Evolutionary conservation across 805 yeast genomes (phyloP).

Genomic region (Yarrowia sp.): DNA sequence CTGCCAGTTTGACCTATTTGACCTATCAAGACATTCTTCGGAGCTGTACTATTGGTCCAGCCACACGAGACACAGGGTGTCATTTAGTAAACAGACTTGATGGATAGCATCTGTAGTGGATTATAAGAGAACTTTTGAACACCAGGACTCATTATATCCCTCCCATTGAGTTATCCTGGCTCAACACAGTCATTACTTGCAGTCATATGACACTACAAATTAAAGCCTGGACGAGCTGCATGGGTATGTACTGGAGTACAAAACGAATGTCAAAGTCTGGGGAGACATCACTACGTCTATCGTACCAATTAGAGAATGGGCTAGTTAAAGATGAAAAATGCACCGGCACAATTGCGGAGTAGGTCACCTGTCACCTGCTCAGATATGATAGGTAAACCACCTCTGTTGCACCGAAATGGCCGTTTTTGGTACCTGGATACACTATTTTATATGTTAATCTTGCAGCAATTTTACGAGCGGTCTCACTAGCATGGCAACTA

Average conservation of each 20-base stretch:
- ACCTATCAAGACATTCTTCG: background rate
- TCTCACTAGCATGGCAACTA: no score
- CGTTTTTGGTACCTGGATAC: no score
- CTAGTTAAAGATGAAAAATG: constrained; percentile 12
- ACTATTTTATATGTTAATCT: no score
- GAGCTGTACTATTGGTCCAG: background rate
- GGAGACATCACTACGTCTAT: background rate
- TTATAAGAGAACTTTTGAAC: no score
- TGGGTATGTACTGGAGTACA: background rate
- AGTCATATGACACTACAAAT: constrained; percentile 9
- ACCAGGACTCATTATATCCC: no score
- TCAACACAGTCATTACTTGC: background rate
- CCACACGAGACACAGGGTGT: background rate
- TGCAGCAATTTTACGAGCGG: no score
- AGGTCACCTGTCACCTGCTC: no score
- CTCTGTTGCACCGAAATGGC: no score
- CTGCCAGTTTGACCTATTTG: background rate
- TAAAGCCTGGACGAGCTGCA: background rate
- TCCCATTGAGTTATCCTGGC: background rate
- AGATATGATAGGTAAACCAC: no score
- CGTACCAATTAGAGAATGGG: background rate
- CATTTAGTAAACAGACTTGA: background rate
- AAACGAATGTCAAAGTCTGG: background rate
- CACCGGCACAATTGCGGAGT: background rate
- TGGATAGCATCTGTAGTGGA: no score